Evolutionary conservation across 306 rosid genomes (phyloP).

Genomic region (Acacia acuminata): DNA sequence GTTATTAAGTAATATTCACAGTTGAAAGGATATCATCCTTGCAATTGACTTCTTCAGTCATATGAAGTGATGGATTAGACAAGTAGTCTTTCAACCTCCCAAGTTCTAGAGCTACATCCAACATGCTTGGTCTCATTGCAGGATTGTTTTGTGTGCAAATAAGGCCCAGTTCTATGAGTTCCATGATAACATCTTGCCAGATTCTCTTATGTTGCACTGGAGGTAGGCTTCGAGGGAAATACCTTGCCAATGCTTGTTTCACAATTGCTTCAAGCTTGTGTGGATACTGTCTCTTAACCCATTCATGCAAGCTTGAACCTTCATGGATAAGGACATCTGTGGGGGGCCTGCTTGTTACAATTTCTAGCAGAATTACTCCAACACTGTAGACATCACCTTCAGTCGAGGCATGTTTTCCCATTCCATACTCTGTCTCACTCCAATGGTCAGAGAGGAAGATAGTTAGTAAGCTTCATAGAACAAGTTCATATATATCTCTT

Average conservation of each 20-base stretch:
- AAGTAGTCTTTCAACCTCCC: constrained; percentile 71
- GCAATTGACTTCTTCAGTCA: constrained; percentile 28
- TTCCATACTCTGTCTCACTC: constrained; percentile 68
- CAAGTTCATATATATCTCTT: not conserved
- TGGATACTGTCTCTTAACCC: constrained; percentile 74
- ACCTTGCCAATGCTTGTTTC: constrained; percentile 56
- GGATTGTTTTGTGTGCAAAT: constrained; percentile 79
- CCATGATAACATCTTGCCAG: constrained; percentile 59
- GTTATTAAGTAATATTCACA: not conserved
- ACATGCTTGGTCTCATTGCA: constrained; percentile 79
- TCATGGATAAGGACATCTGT: constrained; percentile 63
- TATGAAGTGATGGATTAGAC: constrained; percentile 39
- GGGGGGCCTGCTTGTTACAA: constrained; percentile 71
- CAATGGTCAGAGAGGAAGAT: constrained; percentile 13
- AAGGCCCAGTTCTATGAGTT: constrained; percentile 78
- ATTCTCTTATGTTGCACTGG: constrained; percentile 34
- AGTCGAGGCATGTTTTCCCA: constrained; percentile 76
- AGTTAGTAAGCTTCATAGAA: not conserved
- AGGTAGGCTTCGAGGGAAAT: constrained; percentile 26
- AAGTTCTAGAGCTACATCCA: constrained; percentile 73
- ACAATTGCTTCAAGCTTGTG: constrained; percentile 52
- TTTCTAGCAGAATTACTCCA: constrained; percentile 78
- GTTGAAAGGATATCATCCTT: constrained; percentile 8
- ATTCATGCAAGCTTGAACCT: constrained; percentile 77
- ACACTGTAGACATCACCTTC: constrained; percentile 84